Percentiles rank a stretch among this genome's conserved stretches.
Evolutionary conservation across 2,329 filamentous ascomycete genomes (phyloP).

Genomic region (Arthrobotrys musiformis): DNA sequence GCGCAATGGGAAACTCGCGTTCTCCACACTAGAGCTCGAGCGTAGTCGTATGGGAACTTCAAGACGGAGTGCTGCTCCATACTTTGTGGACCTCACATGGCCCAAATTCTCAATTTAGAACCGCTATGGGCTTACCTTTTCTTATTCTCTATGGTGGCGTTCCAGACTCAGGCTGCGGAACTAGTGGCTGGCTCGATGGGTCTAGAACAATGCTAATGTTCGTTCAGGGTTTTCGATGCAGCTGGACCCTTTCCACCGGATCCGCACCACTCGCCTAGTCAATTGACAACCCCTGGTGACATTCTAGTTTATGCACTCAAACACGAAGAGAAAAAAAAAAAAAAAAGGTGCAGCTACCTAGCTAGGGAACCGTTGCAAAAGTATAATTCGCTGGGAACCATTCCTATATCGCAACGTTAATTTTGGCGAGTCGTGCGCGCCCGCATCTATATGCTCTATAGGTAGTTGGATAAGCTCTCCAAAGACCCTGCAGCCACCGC

Average conservation of each 20-base stretch:
- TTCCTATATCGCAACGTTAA: constrained; percentile 19
- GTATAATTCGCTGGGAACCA: neutral
- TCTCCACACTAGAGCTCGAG: constrained; percentile 14
- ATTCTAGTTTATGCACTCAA: constrained; percentile 51
- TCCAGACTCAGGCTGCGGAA: constrained; percentile 31
- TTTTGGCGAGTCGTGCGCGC: constrained; percentile 1
- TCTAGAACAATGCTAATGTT: constrained; percentile 40
- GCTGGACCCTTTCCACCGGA: constrained; percentile 42
- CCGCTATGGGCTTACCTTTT: constrained; percentile 4
- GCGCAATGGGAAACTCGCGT: constrained; percentile 16
- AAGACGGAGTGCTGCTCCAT: no score
- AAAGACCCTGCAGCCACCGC: constrained; percentile 24
- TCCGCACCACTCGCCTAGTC: constrained; percentile 41
- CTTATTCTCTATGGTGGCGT: neutral
- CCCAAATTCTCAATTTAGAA: constrained; percentile 45
- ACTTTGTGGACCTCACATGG: constrained; percentile 9
- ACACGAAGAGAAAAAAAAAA: constrained; percentile 7
- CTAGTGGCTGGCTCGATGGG: constrained; percentile 26
- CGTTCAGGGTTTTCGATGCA: constrained; percentile 35
- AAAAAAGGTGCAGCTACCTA: constrained; percentile 26
- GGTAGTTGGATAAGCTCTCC: constrained; percentile 24
- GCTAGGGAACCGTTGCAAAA: constrained; percentile 39
- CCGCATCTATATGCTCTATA: constrained; percentile 31
- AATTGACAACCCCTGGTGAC: constrained; percentile 25
- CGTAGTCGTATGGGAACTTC: neutral